Evolutionary conservation across 805 yeast genomes (phyloP).

Genomic region (Teunomyces atbi): DNA sequence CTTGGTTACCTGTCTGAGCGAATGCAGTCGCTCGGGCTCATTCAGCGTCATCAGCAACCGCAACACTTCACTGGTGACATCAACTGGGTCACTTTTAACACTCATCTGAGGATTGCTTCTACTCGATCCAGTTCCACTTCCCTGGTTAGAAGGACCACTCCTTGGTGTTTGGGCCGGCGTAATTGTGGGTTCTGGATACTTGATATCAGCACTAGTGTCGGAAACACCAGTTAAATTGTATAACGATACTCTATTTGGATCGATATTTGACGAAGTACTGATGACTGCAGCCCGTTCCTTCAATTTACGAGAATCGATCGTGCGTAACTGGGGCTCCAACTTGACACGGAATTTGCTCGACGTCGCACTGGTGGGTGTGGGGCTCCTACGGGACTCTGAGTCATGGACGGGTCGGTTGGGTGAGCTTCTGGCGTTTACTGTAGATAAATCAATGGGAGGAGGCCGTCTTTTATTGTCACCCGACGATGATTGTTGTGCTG

Average conservation of each 20-base stretch:
- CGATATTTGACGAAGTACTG: slow-evolving; percentile 18
- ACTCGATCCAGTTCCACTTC: slow-evolving; percentile 4
- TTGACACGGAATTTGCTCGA: slow-evolving; percentile 13
- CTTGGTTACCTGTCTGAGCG: not conserved
- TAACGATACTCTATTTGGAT: slow-evolving; percentile 16
- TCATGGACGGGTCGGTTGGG: slow-evolving; percentile 8
- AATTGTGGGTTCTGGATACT: slow-evolving; percentile 23
- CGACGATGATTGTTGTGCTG: slow-evolving; percentile 2
- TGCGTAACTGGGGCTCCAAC: slow-evolving; percentile 10
- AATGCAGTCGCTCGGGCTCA: slow-evolving; percentile 1
- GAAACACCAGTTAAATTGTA: slow-evolving; percentile 14
- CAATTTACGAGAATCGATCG: slow-evolving; percentile 5
- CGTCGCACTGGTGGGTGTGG: slow-evolving; percentile 7
- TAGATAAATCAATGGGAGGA: slow-evolving; percentile 4
- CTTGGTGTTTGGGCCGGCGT: slow-evolving; percentile 14
- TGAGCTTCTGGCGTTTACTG: slow-evolving; percentile 6
- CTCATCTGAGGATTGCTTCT: not conserved
- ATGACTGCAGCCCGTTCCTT: slow-evolving; percentile 13
- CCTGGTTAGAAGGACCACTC: not conserved
- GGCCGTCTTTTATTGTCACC: slow-evolving; percentile 6
- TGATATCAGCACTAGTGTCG: slow-evolving; percentile 11
- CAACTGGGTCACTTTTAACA: slow-evolving; percentile 6
- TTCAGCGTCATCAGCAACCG: slow-evolving; percentile 1
- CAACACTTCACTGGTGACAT: not conserved
- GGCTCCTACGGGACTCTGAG: not conserved